Percentiles rank a stretch among this genome's conserved stretches.
Conservation (phyloP, 352 stramenopile species). For the Phytophthora kernoviae region DNA sequence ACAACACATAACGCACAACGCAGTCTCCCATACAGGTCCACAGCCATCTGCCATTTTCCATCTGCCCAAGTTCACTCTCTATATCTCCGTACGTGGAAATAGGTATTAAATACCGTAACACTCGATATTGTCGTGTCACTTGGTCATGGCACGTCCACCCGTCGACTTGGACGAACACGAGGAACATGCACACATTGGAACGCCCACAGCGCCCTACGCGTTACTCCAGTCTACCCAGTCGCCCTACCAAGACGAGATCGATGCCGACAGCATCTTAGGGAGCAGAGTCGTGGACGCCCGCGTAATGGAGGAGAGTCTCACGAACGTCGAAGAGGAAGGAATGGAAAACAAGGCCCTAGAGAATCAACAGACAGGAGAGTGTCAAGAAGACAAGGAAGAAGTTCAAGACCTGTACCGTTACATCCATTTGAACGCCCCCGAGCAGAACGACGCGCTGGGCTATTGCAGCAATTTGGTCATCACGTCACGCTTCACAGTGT, state of each 20-base stretch:
- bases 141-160: background rate
- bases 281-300: conserved; percentile 37
- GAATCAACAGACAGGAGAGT: background rate
- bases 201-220: conserved; percentile 30
- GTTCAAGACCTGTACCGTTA: conserved; percentile 63
- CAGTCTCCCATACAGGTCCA: too few relatives aligned
- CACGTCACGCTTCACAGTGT: conserved; percentile 91
- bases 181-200: conserved; percentile 5
- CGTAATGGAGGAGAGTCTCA: conserved; percentile 22
- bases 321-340: conserved; percentile 24
- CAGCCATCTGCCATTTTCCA: too few relatives aligned
- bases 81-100: too few relatives aligned
- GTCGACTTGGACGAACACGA: conserved; percentile 9
- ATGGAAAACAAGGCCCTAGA: too few relatives aligned
- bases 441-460: conserved; percentile 55
- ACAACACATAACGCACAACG: too few relatives aligned
- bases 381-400: background rate
- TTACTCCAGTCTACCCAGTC: conserved; percentile 21
- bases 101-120: background rate
- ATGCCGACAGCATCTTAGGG: conserved; percentile 33
- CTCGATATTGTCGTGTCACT: background rate
- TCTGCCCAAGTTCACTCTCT: too few relatives aligned
- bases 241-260: conserved; percentile 18
- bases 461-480: conserved; percentile 86
- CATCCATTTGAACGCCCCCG: conserved; percentile 72